phyloP scores from a whole-genome alignment of 208 protist genomes.

The Trypanosoma avium region DNA sequence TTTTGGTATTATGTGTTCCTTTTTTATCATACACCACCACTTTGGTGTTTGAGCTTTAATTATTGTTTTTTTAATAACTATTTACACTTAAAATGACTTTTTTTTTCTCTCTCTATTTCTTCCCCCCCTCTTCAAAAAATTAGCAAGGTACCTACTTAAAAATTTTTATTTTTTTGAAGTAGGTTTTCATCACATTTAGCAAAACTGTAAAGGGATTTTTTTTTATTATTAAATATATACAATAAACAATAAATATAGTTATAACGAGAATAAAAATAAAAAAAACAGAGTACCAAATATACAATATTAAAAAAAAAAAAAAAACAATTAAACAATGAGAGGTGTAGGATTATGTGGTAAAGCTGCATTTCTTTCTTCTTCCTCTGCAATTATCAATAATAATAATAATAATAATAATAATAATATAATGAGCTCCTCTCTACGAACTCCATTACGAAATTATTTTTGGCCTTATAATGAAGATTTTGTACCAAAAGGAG shows the following conservation, averaged over 20 bases:
- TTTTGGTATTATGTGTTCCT: neutral
- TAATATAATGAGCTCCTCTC: too few relatives aligned
- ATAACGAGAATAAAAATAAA: neutral
- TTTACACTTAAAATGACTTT: too few relatives aligned
- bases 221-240: conserved; percentile 5
- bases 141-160: too few relatives aligned
- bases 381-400: neutral
- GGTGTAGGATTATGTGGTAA: neutral
- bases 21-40: too few relatives aligned
- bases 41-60: too few relatives aligned
- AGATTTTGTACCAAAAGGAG: conserved; percentile 75
- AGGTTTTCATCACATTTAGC: too few relatives aligned
- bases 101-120: too few relatives aligned
- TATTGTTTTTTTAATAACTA: too few relatives aligned
- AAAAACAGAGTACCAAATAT: neutral
- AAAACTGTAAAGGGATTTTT: neutral
- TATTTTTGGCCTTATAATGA: conserved; percentile 82
- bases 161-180: neutral
- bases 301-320: conserved; percentile 7
- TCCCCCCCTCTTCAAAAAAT: too few relatives aligned
- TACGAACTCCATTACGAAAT: conserved; percentile 25
- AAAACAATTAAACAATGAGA: neutral
- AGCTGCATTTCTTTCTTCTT: too few relatives aligned
- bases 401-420: neutral
- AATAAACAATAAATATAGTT: conserved; percentile 19